Percentiles rank a stretch among this genome's conserved stretches.
These are phyloP conservation scores for sunflower (Helianthus annuus) DNA, from an alignment of 129 eudicot species.

Conservation along the genomic window HanXRQr2.0-SUNRISE NC_035443.2:60397377-60397876, in stretches of 20 bases:
- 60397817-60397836: slow-evolving; percentile 75
- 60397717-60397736: slow-evolving; percentile 75
- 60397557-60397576: slow-evolving; percentile 92
- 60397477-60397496: slow-evolving; percentile 79
- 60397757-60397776: slow-evolving; percentile 69
- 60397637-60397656: slow-evolving; percentile 87
- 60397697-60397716: slow-evolving; percentile 32
- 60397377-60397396: slow-evolving; percentile 85
- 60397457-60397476: slow-evolving; percentile 82
- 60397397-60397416: slow-evolving; percentile 88
- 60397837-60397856: slow-evolving; percentile 69
- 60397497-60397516: slow-evolving; percentile 82
- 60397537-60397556: slow-evolving; percentile 99
- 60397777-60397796: slow-evolving; percentile 97
- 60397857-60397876: slow-evolving; percentile 75
- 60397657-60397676: slow-evolving; percentile 95
- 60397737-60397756: slow-evolving; percentile 84
- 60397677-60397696: slow-evolving; percentile 70
- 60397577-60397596: slow-evolving; percentile 97
- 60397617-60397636: slow-evolving; percentile 85
- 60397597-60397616: slow-evolving; percentile 97
- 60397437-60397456: slow-evolving; percentile 89
- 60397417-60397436: slow-evolving; percentile 92
- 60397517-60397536: slow-evolving; percentile 77
- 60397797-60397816: slow-evolving; percentile 90